phyloP scores from a whole-genome alignment of 352 stramenopile species.

The Globisporangium mamillatum region DNA sequence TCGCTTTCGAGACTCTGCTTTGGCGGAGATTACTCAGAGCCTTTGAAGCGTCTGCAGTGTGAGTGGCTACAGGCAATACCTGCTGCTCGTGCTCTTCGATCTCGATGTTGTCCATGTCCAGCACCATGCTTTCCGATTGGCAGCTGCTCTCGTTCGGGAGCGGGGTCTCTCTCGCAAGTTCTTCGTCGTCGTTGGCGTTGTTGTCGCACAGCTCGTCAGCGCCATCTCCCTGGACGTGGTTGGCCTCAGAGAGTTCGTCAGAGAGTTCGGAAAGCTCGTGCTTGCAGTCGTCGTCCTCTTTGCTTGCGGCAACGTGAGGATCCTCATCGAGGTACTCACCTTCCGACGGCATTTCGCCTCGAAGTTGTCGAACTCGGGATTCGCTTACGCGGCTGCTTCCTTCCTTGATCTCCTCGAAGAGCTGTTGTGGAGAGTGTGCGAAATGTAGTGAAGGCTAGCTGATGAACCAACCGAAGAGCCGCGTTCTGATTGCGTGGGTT shows the following conservation, averaged over 20 bases:
- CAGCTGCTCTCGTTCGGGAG: not conserved
- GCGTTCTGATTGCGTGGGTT: not conserved
- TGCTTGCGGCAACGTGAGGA: too few species aligned
- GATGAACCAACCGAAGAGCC: not conserved
- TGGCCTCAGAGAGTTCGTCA: too few species aligned
- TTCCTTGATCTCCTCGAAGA: not conserved
- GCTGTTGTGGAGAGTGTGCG: too few species aligned
- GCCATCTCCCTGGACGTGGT: too few species aligned
- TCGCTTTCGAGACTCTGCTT: not conserved
- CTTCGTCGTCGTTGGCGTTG: too few species aligned
- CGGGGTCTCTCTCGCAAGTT: not conserved
- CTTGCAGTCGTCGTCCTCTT: too few species aligned
- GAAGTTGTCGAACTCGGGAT: too few species aligned
- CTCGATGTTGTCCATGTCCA: conserved; percentile 5
- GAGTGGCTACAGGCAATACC: not conserved
- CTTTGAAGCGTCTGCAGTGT: not conserved
- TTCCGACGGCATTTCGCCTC: too few species aligned
- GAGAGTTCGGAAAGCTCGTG: too few species aligned
- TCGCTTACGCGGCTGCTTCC: too few species aligned
- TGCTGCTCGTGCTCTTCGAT: not conserved
- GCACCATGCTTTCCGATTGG: not conserved
- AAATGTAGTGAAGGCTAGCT: not conserved
- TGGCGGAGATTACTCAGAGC: not conserved
- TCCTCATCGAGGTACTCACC: too few species aligned
- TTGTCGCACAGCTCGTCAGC: too few species aligned